Conservation (phyloP, 1,139 yeast genomes). For the Schwanniomyces etchellsii region DNA sequence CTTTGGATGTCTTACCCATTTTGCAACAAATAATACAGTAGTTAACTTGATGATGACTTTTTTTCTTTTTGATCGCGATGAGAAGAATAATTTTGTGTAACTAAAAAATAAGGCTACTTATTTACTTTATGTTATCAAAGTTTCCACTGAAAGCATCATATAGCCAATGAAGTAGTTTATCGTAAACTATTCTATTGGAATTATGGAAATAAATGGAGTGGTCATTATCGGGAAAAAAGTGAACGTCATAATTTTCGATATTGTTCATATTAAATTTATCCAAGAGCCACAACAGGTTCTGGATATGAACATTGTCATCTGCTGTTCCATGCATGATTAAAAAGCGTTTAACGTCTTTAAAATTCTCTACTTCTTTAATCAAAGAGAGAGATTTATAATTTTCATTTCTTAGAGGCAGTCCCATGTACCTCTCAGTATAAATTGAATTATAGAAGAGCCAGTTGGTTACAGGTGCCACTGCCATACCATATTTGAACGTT, state of each 20-base stretch:
- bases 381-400: conserved; percentile 41
- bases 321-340: conserved; percentile 92
- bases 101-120: neutral
- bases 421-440: conserved; percentile 90
- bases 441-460: conserved; percentile 73
- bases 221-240: conserved; percentile 89
- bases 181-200: conserved; percentile 71
- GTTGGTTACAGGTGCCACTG: conserved; percentile 80
- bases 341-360: conserved; percentile 51
- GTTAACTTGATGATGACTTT: neutral
- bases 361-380: conserved; percentile 45
- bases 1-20: conserved; percentile 54
- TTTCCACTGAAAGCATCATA: conserved; percentile 60
- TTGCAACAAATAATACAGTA: too few relatives aligned
- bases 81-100: conserved; percentile 7
- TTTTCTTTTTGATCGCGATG: conserved; percentile 5
- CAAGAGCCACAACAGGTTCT: conserved; percentile 70
- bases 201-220: conserved; percentile 78
- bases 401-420: conserved; percentile 50
- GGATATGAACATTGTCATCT: conserved; percentile 94
- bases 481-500: conserved; percentile 64
- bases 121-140: conserved; percentile 17
- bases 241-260: conserved; percentile 83
- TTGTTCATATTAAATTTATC: conserved; percentile 59
- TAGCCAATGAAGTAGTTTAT: conserved; percentile 67